Base-by-base conservation (phyloP, 2,329 filamentous ascomycete genomes). In the Dendrostoma leiphaemia region DNA sequence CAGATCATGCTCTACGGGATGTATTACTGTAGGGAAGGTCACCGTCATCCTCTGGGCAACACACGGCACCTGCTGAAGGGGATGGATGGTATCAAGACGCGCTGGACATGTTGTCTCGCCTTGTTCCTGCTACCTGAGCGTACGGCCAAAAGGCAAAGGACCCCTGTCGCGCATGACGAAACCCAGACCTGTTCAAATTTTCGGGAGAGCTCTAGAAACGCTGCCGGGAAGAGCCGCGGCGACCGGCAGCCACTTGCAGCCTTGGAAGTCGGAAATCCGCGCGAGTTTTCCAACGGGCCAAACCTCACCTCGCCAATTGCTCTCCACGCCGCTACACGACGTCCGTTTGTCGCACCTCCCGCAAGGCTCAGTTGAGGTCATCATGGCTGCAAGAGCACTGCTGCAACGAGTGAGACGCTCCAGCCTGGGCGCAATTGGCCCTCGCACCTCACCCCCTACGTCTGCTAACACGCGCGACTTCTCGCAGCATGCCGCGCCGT, bases 361-460 rank as follows among this genome's bases (percentile, higher is more conserved):
- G 38, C 43, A 55, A 59, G 48, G 63, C 62, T 71, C 75, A 76
- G 79, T 77, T 78, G 75, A 74, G 71, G 68, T 65, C 67, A 77
- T 69, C 69, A 84, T 84, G 81, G 80, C 80, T 73, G 76, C 80
- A 66, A 79, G 80, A 81, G 73, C 82, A 71, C 72, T 83, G 70
- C 71, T 83, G 65, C 77, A 76, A 71, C 76, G 74, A 76, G 81
- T 84, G 66, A 68, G 73, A 54, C 10, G 9, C 13, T 46, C 31
- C 19, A 43, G 23, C 7, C 9, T 2, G 34, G 31, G 26, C 24
- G 35, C 56, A 48, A 49, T 51, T 52, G 58, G 59, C 49, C 54
- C 49, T 47, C 48, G 34, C 31, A 4, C n/a, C 17, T n/a, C 13
- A 10, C 21, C 38, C n/a, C n/a, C n/a, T n/a, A n/a, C n/a, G n/a